Base-by-base conservation (phyloP, 2,329 filamentous ascomycete genomes). In the Aspergillus sp. region DNA sequence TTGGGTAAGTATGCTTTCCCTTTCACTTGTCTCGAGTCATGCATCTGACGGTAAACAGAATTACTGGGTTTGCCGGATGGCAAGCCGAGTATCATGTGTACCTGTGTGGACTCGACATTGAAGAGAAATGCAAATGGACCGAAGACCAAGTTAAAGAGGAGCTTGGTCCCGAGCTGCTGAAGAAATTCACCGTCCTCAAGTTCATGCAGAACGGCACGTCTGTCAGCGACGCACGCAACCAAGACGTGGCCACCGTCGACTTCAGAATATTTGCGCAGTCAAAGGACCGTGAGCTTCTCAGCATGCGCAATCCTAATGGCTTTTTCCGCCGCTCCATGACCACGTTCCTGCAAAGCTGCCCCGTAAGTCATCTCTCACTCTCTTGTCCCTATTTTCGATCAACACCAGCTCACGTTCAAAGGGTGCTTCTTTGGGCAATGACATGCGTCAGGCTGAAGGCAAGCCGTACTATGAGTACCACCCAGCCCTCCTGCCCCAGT, bases 401-500 rank as follows among this genome's bases (percentile, higher is more conserved):
- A 38, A 10, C 44, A 41, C 44, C 34, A 16, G 6, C 14, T 17
- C 11, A 13, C 32, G 4, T 13, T 14, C 32, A 16, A n/a, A 38
- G 19, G 32, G 49, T 13, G 49, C 49, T 20, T 51, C 49, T 13
- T 34, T 51, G n/a, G 49, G 43, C 4, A 51, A 51, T 23, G 49
- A 52, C 36, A 52, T 52, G 49, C 34, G 49, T 23, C 43, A 41
- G 17, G 34, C 36, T 10, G 49, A 52, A 31, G 36, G 44, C 34
- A 52, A 52, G 36, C 49, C 49, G 19, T 52, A 47, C 38, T 47
- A 42, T 44, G 21, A 31, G 3, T 52, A 52, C 49, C 45, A 47
- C 45, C 46, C 51, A n/a, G 51, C 51, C 21, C 20, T 53, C 13
- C 5, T 53, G 4, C 46, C 51, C 9, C 51, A 49, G 19, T 44